These are phyloP conservation scores for Didymosphaeria variabile DNA, from an alignment of 2,329 filamentous ascomycete species.

Conservation along the genomic window DNA sequence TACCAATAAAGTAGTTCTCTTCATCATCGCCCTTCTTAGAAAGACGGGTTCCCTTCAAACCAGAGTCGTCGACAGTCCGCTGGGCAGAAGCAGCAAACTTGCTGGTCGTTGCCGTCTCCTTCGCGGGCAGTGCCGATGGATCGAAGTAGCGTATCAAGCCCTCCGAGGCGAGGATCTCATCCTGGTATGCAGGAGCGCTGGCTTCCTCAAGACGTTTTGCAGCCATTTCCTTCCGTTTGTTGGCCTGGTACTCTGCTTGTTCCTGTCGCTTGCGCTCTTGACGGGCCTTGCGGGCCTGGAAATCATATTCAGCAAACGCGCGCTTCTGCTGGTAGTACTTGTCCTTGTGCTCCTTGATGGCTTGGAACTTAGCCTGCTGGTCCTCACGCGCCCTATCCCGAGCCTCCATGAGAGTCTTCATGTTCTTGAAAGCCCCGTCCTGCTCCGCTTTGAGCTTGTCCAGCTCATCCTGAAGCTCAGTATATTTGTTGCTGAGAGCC, in stretches of 20 bases:
- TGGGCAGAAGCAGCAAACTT: conserved; percentile 77
- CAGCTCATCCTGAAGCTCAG: conserved; percentile 84
- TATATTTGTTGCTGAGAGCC: conserved; percentile 87
- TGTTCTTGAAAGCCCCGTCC: conserved; percentile 87
- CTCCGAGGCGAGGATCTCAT: conserved; percentile 90
- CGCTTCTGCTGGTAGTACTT: conserved; percentile 83
- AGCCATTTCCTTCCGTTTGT: conserved; percentile 78
- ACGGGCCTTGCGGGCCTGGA: conserved; percentile 78
- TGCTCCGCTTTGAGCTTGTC: conserved; percentile 92
- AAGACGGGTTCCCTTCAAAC: conserved; percentile 84
- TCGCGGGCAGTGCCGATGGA: conserved; percentile 70
- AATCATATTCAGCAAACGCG: conserved; percentile 84
- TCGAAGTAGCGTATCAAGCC: conserved; percentile 92
- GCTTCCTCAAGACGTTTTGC: conserved; percentile 81
- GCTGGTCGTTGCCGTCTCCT: conserved; percentile 69
- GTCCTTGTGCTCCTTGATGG: conserved; percentile 88
- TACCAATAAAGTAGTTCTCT: conserved; percentile 80
- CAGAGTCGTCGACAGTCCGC: conserved; percentile 85
- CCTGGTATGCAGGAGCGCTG: conserved; percentile 85
- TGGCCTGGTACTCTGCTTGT: conserved; percentile 75
- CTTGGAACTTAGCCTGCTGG: conserved; percentile 85
- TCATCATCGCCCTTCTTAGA: conserved; percentile 87
- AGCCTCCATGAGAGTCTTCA: conserved; percentile 85
- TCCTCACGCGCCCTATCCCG: conserved; percentile 82
- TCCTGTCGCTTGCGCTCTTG: conserved; percentile 84